Percentiles rank a stretch among this genome's conserved stretches.
These are phyloP conservation scores for Rehmannia glutinosa DNA, from an alignment of 257 asterid species.

Conservation along the genomic window DNA sequence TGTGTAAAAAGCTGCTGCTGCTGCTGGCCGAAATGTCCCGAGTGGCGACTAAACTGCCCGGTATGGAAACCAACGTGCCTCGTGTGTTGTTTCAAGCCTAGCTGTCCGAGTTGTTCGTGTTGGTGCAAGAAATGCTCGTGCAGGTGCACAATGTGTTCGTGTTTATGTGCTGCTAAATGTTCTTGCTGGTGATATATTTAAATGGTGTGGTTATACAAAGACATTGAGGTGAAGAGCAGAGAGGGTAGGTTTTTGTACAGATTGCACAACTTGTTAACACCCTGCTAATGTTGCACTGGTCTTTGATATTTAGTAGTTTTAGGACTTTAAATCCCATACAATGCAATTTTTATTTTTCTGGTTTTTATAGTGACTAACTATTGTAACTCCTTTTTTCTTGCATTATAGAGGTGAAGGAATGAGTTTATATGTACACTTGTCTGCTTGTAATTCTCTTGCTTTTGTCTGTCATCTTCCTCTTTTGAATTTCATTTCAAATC, in stretches of 20 bases:
- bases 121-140: conserved; percentile 49
- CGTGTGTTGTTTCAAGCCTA: conserved; percentile 25
- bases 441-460: no score
- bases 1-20: conserved; percentile 45
- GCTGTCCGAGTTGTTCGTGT: conserved; percentile 36
- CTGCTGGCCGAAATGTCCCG: conserved; percentile 40
- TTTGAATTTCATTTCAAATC: no score
- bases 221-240: conserved; percentile 8
- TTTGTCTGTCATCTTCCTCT: no score
- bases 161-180: conserved; percentile 48
- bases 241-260: conserved; percentile 50
- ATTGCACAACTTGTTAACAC: conserved; percentile 27
- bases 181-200: conserved; percentile 53
- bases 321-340: conserved; percentile 10
- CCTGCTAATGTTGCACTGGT: conserved; percentile 25
- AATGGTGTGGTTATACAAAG: conserved; percentile 40
- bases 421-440: no score
- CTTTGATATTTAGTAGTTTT: conserved; percentile 29
- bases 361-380: background rate
- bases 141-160: conserved; percentile 43
- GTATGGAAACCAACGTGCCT: conserved; percentile 25
- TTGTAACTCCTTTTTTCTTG: conserved; percentile 7
- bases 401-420: no score
- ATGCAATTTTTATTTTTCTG: conserved; percentile 4
- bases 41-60: conserved; percentile 37